A percentile compares a stretch with the other conserved stretches of the same genome.
Evolutionary conservation across 2,329 filamentous ascomycete species (phyloP).

Genomic region (Neopestalotiopsis sp.): DNA sequence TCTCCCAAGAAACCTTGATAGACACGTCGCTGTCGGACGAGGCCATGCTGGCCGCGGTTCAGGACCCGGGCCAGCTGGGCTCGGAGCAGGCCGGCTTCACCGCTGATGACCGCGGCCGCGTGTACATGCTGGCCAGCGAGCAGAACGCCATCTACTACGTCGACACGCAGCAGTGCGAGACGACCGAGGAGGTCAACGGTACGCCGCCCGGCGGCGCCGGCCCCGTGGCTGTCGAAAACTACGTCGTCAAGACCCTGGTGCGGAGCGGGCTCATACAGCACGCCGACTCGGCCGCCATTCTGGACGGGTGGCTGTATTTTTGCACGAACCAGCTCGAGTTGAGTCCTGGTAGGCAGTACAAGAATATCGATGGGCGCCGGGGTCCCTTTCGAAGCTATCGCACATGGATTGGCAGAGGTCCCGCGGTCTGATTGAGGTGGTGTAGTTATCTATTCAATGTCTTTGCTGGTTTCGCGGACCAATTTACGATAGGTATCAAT

Average conservation of each 20-base stretch:
- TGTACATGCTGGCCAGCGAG: slow-evolving; percentile 46
- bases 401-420: slow-evolving; percentile 40
- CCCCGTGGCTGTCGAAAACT: slow-evolving; percentile 38
- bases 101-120: slow-evolving; percentile 43
- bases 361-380: slow-evolving; percentile 40
- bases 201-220: slow-evolving; percentile 36
- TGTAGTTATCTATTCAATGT: too few species aligned
- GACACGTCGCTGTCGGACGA: slow-evolving; percentile 37
- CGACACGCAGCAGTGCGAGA: slow-evolving; percentile 39
- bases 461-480: too few species aligned
- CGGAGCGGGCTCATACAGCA: slow-evolving; percentile 46
- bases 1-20: slow-evolving; percentile 39
- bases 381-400: slow-evolving; percentile 42
- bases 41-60: slow-evolving; percentile 40
- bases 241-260: slow-evolving; percentile 44
- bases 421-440: slow-evolving; percentile 27
- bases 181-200: slow-evolving; percentile 40
- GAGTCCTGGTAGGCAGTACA: slow-evolving; percentile 41
- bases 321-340: slow-evolving; percentile 46
- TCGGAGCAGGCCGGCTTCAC: slow-evolving; percentile 47
- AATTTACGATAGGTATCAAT: not conserved
- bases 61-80: slow-evolving; percentile 42
- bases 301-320: slow-evolving; percentile 47
- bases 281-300: slow-evolving; percentile 44
- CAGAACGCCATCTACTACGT: slow-evolving; percentile 50